A percentile compares a stretch with the other conserved stretches of the same genome.
These are phyloP conservation scores for Oxyria digyna DNA, from an alignment of 148 eudicot species.

Conservation along the genomic window DNA sequence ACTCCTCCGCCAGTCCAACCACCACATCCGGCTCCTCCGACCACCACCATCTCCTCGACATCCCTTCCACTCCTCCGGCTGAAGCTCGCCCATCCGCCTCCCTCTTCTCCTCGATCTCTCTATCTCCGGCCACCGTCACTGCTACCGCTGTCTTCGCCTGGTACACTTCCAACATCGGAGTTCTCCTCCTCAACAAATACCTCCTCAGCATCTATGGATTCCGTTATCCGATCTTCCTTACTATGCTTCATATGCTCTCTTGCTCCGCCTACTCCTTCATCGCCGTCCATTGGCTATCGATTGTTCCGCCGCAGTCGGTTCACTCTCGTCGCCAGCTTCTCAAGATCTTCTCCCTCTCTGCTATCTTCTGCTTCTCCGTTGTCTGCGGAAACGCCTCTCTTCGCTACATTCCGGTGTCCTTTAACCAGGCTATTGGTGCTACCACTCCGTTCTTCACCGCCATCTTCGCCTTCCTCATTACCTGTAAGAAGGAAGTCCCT, in stretches of 20 bases:
- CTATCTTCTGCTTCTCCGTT: constrained; percentile 69
- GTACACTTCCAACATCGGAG: constrained; percentile 86
- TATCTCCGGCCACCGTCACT: constrained; percentile 32
- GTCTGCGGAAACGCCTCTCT: constrained; percentile 75
- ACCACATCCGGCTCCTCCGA: constrained; percentile 8
- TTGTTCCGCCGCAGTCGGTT: constrained; percentile 49
- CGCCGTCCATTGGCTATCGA: constrained; percentile 36
- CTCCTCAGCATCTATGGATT: constrained; percentile 60
- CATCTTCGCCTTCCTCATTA: constrained; percentile 56
- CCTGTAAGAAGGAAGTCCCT: constrained; percentile 48
- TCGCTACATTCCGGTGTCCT: constrained; percentile 65
- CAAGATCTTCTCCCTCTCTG: constrained; percentile 44
- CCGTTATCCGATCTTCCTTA: constrained; percentile 72
- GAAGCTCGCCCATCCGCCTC: constrained; percentile 23
- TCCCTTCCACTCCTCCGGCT: constrained; percentile 52
- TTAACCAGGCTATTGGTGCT: constrained; percentile 83
- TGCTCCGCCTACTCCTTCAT: constrained; percentile 40
- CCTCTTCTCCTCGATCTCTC: constrained; percentile 2
- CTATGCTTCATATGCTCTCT: constrained; percentile 67
- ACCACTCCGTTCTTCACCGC: constrained; percentile 90
- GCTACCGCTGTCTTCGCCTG: constrained; percentile 45
- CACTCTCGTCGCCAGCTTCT: constrained; percentile 43
- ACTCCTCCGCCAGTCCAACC: constrained; percentile 6
- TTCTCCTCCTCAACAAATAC: constrained; percentile 66
- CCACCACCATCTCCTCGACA: constrained; percentile 28